Conservation (phyloP, 2,329 filamentous ascomycete genomes). For the Xylaria multiplex region DNA sequence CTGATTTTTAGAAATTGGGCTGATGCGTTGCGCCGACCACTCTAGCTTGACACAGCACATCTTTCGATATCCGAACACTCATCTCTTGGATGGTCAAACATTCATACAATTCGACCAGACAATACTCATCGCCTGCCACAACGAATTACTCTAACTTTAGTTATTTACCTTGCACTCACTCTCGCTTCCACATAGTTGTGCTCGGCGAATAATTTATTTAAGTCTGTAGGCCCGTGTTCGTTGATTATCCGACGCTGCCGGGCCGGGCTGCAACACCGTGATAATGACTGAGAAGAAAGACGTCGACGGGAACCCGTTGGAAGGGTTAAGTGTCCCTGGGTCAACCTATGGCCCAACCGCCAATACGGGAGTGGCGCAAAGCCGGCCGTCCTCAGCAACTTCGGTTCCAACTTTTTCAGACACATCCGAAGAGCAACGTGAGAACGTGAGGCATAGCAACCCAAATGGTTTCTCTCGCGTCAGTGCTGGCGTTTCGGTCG, state of each 20-base stretch:
- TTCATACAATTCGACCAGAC: neutral
- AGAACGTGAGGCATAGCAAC: constrained; percentile 57
- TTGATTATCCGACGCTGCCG: constrained; percentile 12
- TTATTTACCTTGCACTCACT: neutral
- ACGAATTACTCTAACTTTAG: neutral
- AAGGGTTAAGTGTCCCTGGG: constrained; percentile 17
- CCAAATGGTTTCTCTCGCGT: constrained; percentile 58
- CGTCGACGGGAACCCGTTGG: constrained; percentile 14
- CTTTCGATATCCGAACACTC: neutral
- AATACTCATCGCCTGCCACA: neutral
- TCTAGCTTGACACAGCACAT: neutral
- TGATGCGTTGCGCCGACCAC: neutral
- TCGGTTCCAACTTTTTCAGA: constrained; percentile 39
- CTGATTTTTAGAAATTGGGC: neutral
- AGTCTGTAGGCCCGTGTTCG: constrained; percentile 2
- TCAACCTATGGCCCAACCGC: neutral
- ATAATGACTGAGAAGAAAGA: constrained; percentile 29
- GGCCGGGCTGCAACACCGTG: constrained; percentile 1
- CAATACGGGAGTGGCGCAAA: neutral
- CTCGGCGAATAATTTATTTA: constrained; percentile 2
- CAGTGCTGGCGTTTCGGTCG: constrained; percentile 67
- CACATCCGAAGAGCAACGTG: constrained; percentile 52
- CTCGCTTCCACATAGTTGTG: neutral
- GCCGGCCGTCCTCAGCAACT: constrained; percentile 39
- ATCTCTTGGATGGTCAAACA: constrained; percentile 10